phyloP scores from a whole-genome alignment of 805 yeast species.

The Pichia deserticola region DNA sequence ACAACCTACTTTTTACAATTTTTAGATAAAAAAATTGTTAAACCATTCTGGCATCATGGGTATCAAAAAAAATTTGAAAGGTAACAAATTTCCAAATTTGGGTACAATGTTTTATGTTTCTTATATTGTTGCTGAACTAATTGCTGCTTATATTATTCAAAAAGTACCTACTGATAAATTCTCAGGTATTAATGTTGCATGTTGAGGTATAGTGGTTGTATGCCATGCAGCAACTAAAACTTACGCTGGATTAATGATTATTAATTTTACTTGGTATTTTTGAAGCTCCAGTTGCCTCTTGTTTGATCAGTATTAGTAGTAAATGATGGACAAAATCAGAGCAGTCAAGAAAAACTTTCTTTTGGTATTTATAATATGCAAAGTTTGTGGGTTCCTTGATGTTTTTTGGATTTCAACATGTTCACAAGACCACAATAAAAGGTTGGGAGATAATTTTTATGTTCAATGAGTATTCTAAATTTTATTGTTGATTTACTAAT shows the following conservation, averaged over 20 bases:
- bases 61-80: neutral
- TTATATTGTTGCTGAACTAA: slow-evolving; percentile 40
- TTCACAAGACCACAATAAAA: slow-evolving; percentile 12
- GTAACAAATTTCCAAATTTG: slow-evolving; percentile 13
- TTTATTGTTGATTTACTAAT: slow-evolving; percentile 24
- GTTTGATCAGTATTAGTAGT: slow-evolving; percentile 8
- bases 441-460: slow-evolving; percentile 27
- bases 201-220: slow-evolving; percentile 31
- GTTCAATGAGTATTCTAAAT: slow-evolving; percentile 23
- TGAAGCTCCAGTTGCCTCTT: slow-evolving; percentile 19
- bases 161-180: slow-evolving; percentile 27
- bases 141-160: slow-evolving; percentile 33
- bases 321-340: slow-evolving; percentile 24
- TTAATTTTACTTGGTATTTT: slow-evolving; percentile 39
- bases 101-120: slow-evolving; percentile 40
- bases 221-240: slow-evolving; percentile 37
- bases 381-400: slow-evolving; percentile 21
- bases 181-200: slow-evolving; percentile 20
- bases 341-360: slow-evolving; percentile 16
- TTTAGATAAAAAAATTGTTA: slow-evolving; percentile 44
- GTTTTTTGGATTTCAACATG: slow-evolving; percentile 23
- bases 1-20: slow-evolving; percentile 7
- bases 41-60: slow-evolving; percentile 62
- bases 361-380: slow-evolving; percentile 18
- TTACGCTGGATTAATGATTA: slow-evolving; percentile 37